phyloP scores from a whole-genome alignment of 805 yeast genomes.

The Hanseniaspora guilliermondii region DNA sequence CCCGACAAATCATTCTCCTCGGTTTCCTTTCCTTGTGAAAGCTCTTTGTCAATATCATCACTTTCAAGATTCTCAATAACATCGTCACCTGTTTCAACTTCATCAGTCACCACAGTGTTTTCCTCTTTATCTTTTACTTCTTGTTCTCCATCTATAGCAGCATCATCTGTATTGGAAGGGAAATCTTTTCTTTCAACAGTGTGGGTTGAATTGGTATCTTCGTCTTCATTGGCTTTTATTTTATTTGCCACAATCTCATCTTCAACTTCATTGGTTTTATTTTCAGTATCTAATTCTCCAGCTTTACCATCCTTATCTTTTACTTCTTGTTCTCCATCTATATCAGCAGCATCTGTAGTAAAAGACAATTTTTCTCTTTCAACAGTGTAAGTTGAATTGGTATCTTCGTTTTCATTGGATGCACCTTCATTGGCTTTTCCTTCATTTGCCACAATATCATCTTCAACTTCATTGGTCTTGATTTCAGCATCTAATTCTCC shows the following conservation, averaged over 20 bases:
- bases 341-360: not conserved
- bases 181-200: not conserved
- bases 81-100: not conserved
- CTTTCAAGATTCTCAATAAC: not conserved
- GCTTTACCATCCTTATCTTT: not conserved
- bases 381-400: not conserved
- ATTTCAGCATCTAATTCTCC: not conserved
- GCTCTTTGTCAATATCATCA: not conserved
- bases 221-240: not conserved
- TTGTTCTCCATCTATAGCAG: not conserved
- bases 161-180: not conserved
- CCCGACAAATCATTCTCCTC: constrained; percentile 2
- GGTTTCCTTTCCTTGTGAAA: constrained; percentile 18
- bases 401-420: not conserved
- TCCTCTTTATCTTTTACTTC: not conserved
- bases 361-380: not conserved
- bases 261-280: not conserved
- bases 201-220: not conserved
- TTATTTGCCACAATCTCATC: not conserved
- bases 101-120: not conserved
- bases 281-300: not conserved
- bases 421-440: not conserved
- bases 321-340: not conserved
- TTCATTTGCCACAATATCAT: not conserved
- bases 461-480: not conserved